Base-by-base conservation (phyloP, 257 asterid species). In the Cordia subcordata region DNA sequence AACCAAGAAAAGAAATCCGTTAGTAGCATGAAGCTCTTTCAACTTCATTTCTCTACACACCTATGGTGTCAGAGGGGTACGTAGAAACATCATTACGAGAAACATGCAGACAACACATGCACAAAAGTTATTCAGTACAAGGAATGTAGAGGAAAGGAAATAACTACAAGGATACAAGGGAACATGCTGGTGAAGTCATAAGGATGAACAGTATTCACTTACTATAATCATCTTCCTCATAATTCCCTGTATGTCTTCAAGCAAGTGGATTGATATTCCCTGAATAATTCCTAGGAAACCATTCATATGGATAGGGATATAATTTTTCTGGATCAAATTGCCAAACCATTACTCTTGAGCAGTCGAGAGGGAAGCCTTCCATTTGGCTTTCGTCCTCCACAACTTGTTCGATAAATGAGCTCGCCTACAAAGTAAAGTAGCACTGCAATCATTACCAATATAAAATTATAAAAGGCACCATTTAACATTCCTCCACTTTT, bases 371-470 rank as follows among this genome's bases (percentile, higher is more conserved):
- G n/a, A 79, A 62, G 71, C 96, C 79, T 72, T 88, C 95, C 85
- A 88, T 85, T 75, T 88, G 90, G 62, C 90, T 81, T 71, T 88
- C 95, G 42, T 85, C 96, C 70, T 85, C 85, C 75, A 85, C 96
- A 51, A 88, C 17, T 64, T 85, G 96, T 75, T 79, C 88, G 0
- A 88, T 76, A 64, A 88, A 83, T 46, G 73, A 22, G 69, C 87
- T 88, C 10, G 75, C 87, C 95, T 85, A 79, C 71, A 76, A 70
- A n/a, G 19, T 39, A 46, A 69, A 71, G 13, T 10, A 11, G 47
- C 15, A 11, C 10, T 14, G 12, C 1, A 10, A 8, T 42, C 15
- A 42, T 42, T 42, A 42, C 47, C 47, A 14, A 27, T 27, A 27
- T 27, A 27, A 27, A 27, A 27, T 1, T 27, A 42, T 5, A 17